Evolutionary conservation across 768 basidiomycete genomes (phyloP), one percentile per base, ranked within the genome.

Genomic region (Tricholoma saponaceum): DNA sequence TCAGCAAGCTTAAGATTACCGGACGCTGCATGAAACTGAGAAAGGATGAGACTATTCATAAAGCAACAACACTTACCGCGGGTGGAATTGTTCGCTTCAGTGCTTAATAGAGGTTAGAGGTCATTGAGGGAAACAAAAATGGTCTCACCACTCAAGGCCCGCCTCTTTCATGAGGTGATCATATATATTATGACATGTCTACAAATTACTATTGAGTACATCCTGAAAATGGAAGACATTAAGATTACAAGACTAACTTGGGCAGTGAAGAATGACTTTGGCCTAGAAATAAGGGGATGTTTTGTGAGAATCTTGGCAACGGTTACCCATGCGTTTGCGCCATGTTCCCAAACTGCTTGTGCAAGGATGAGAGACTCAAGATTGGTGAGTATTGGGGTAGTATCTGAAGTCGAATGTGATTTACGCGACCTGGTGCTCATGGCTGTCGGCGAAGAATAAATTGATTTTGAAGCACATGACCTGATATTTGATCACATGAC

Each of bases 291-390:
- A 8, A 92, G 76, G 13, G 92, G 86, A 63, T 95, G 92, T 25
- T 81, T 82, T 16, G 81, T 75, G 18, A 96, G 79, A 6, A 89
- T 62, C 43, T 80, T 79, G 20, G 89, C 79, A 8, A 95, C 83
- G 5, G 78, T 70, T 33, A 77, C 65, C 94, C 94, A 95, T 4
- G 79, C 78, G 47, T 79, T 72, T 33, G 84, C 76, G 13, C 94
- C 93, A 56, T 87, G 77, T 67, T 95, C 90, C 71, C 90, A 90
- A 43, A 92, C 86, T 0, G 92, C 86, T 72, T 97, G 95, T 1
- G 93, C 84, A 51, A 96, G 80, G 26, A 97, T 73, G 51, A 97
- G 86, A 56, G 83, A 78, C 72, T 95, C 92, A 54, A 89, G 68
- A 72, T 79, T 60, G 64, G 62, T 64, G 41, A 61, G 69, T 41